phyloP scores from a whole-genome alignment of 345 rosid species.

The Arabidopsis suecica region DNA sequence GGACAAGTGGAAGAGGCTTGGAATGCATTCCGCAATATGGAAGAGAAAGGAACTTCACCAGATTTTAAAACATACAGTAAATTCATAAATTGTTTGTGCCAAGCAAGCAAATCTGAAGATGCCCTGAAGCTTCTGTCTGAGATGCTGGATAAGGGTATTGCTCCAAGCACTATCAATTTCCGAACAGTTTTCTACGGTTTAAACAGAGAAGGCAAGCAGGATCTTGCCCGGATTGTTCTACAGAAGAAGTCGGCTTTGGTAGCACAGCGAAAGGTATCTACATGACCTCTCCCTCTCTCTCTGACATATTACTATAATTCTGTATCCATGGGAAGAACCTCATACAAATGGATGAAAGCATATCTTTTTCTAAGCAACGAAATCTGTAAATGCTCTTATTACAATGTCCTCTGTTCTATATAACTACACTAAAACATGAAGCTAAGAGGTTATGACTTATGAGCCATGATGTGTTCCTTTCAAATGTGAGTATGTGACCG shows the following conservation, averaged over 20 bases:
- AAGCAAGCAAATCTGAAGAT: slow-evolving; percentile 65
- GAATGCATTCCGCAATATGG: slow-evolving; percentile 54
- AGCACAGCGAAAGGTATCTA: slow-evolving; percentile 52
- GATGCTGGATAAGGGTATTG: slow-evolving; percentile 62
- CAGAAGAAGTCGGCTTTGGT: slow-evolving; percentile 59
- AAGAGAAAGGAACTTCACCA: slow-evolving; percentile 60
- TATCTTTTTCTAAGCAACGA: not conserved
- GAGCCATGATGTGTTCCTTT: slow-evolving; percentile 12
- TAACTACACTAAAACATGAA: slow-evolving; percentile 22
- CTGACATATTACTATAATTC: not conserved
- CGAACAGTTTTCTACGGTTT: slow-evolving; percentile 67
- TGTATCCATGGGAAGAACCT: slow-evolving; percentile 8
- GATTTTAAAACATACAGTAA: slow-evolving; percentile 76
- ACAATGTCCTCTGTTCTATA: slow-evolving; percentile 5
- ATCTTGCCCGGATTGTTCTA: slow-evolving; percentile 58
- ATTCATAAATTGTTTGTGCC: slow-evolving; percentile 69
- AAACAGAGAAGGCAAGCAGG: slow-evolving; percentile 77
- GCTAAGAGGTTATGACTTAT: not conserved
- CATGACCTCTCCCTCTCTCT: slow-evolving; percentile 38
- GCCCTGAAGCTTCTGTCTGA: slow-evolving; percentile 64
- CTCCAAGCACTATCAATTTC: slow-evolving; percentile 71
- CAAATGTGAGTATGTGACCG: not conserved
- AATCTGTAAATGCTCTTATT: slow-evolving; percentile 30
- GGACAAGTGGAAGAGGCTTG: slow-evolving; percentile 62
- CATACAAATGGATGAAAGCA: slow-evolving; percentile 7